Evolutionary conservation across 257 asterid genomes (phyloP).

Genomic region (Cordia subcordata): DNA sequence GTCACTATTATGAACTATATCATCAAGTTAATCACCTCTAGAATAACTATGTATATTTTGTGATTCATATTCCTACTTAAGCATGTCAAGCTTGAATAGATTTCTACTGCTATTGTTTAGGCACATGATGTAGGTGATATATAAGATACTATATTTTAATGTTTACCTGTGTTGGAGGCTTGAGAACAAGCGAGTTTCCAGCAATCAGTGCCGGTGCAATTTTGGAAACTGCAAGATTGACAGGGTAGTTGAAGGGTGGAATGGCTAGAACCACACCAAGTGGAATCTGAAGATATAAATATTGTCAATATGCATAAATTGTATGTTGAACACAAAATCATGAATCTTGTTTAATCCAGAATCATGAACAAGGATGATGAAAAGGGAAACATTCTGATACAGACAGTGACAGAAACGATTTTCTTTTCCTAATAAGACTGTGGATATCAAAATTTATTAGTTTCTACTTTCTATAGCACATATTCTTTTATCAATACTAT

Average conservation of each 20-base stretch:
- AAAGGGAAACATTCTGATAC: no score
- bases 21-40: not conserved
- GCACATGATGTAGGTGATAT: not conserved
- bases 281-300: conserved; percentile 48
- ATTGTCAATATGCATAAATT: no score
- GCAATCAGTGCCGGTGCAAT: conserved; percentile 88
- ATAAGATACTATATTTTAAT: not conserved
- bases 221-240: conserved; percentile 94
- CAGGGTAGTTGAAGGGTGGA: conserved; percentile 96
- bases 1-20: not conserved
- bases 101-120: not conserved
- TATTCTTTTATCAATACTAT: no score
- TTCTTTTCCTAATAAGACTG: no score
- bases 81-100: not conserved
- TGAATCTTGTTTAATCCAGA: no score
- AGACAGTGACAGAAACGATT: no score
- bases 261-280: conserved; percentile 90
- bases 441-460: no score
- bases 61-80: not conserved
- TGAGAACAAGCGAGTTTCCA: conserved; percentile 87
- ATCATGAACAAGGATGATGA: no score
- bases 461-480: no score
- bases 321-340: no score
- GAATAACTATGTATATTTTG: not conserved
- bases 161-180: conserved; percentile 92